Conservation (phyloP, 2,329 filamentous ascomycete species). For the Intubia oerlemansii region DNA sequence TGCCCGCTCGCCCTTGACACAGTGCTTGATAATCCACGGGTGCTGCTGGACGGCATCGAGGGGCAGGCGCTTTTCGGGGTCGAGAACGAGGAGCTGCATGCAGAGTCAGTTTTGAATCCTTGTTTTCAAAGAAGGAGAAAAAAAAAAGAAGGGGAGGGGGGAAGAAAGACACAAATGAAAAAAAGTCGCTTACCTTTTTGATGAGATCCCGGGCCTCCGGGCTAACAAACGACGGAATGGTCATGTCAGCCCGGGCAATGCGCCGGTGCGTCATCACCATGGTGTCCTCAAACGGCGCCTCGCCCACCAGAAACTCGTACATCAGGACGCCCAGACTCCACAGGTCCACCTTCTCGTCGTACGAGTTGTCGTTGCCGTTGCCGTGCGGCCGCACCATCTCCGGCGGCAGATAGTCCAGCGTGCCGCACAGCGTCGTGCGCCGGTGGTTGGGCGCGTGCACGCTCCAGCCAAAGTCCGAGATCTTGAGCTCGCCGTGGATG, state of each 20-base stretch:
- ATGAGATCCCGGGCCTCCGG: slow-evolving; percentile 82
- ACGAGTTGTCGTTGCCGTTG: slow-evolving; percentile 55
- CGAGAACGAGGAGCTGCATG: slow-evolving; percentile 73
- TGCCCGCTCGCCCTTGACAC: slow-evolving; percentile 40
- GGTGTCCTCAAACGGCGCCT: slow-evolving; percentile 92
- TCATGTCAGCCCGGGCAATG: slow-evolving; percentile 81
- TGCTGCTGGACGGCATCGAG: slow-evolving; percentile 76
- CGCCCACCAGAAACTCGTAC: slow-evolving; percentile 89
- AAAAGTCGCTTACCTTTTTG: slow-evolving; percentile 43
- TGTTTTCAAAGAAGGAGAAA: slow-evolving; percentile 1
- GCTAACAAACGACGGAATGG: slow-evolving; percentile 75
- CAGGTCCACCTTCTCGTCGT: slow-evolving; percentile 86
- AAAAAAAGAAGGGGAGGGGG: too few species aligned
- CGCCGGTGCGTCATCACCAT: slow-evolving; percentile 83
- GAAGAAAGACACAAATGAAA: too few species aligned
- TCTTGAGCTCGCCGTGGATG: slow-evolving; percentile 94
- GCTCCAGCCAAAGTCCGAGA: slow-evolving; percentile 96
- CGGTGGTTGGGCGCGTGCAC: slow-evolving; percentile 93
- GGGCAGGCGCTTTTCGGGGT: slow-evolving; percentile 81
- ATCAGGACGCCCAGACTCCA: slow-evolving; percentile 91
- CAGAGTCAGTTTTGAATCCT: too few species aligned
- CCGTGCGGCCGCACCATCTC: slow-evolving; percentile 78
- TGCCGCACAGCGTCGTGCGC: slow-evolving; percentile 88
- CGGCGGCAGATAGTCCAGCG: slow-evolving; percentile 87
- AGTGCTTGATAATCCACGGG: slow-evolving; percentile 96